Conservation (phyloP, 2,329 filamentous ascomycete species). For the Phyllosticta citrichinensis region DNA sequence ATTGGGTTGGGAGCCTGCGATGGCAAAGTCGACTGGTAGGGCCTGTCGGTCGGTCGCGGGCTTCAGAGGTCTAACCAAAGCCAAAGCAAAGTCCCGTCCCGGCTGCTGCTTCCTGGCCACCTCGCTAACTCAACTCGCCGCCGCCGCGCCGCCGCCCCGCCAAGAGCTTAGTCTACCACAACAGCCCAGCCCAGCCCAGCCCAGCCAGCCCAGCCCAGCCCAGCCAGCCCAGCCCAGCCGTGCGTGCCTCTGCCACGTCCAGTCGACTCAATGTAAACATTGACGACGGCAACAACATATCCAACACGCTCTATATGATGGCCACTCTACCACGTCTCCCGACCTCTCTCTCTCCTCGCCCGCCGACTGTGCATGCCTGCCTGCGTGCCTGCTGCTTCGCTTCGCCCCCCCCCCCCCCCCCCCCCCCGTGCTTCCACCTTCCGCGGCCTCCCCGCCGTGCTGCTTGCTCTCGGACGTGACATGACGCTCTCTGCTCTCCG, state of each 20-base stretch:
- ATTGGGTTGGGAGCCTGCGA: background rate
- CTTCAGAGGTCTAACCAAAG: background rate
- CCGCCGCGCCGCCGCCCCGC: background rate
- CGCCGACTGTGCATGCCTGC: no score
- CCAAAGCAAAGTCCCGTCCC: background rate
- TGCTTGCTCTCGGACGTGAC: background rate
- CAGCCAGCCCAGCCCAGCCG: background rate
- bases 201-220: background rate
- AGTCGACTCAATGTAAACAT: no score
- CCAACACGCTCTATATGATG: no score
- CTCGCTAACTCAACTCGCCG: background rate
- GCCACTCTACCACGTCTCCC: no score
- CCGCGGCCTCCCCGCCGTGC: background rate
- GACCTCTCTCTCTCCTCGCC: no score
- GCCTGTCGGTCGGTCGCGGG: conserved; percentile 8
- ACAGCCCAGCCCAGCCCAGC: background rate
- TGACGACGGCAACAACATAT: no score
- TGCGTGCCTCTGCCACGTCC: background rate
- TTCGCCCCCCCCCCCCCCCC: no score
- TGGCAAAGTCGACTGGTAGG: background rate
- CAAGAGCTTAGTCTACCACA: background rate
- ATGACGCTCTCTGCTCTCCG: background rate
- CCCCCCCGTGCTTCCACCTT: background rate
- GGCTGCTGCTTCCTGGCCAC: background rate
- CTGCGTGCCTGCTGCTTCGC: no score